A percentile compares a stretch with the other conserved stretches of the same genome.
Conservation (phyloP, 2,329 filamentous ascomycete species). For the Xylariaceae sp. region DNA sequence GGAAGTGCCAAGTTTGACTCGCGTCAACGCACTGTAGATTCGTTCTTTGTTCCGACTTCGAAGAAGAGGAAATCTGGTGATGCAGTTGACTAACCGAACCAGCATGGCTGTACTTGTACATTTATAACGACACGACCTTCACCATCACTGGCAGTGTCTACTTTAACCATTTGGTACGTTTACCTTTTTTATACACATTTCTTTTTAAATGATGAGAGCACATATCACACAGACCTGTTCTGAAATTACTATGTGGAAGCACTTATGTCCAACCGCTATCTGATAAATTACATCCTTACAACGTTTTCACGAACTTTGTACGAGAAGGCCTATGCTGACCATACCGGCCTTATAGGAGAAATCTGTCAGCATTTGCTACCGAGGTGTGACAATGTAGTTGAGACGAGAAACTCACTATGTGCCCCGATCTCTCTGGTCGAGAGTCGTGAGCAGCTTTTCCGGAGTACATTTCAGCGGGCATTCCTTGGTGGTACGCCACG, state of each 20-base stretch:
- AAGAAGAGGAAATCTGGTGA: constrained; percentile 46
- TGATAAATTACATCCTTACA: constrained; percentile 41
- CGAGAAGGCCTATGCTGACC: constrained; percentile 5
- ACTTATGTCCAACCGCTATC: constrained; percentile 79
- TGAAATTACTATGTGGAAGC: constrained; percentile 62
- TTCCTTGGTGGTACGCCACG: too few relatives aligned
- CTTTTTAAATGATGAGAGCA: constrained; percentile 64
- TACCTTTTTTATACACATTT: constrained; percentile 9
- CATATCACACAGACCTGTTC: constrained; percentile 80
- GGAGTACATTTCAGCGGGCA: too few relatives aligned
- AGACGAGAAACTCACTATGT: background rate
- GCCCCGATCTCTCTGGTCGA: background rate
- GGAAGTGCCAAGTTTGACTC: constrained; percentile 72
- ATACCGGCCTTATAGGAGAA: background rate
- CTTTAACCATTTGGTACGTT: constrained; percentile 42
- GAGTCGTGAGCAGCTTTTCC: background rate
- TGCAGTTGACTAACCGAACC: constrained; percentile 4
- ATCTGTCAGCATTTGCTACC: background rate
- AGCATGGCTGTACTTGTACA: background rate
- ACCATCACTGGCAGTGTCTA: too few relatives aligned
- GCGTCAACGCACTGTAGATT: constrained; percentile 68
- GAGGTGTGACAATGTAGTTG: background rate
- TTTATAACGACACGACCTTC: too few relatives aligned
- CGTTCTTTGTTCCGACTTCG: constrained; percentile 56
- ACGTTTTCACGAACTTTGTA: constrained; percentile 1